Conservation (phyloP, 2,329 filamentous ascomycete genomes). For the Fusarium pseudoanthophilum region DNA sequence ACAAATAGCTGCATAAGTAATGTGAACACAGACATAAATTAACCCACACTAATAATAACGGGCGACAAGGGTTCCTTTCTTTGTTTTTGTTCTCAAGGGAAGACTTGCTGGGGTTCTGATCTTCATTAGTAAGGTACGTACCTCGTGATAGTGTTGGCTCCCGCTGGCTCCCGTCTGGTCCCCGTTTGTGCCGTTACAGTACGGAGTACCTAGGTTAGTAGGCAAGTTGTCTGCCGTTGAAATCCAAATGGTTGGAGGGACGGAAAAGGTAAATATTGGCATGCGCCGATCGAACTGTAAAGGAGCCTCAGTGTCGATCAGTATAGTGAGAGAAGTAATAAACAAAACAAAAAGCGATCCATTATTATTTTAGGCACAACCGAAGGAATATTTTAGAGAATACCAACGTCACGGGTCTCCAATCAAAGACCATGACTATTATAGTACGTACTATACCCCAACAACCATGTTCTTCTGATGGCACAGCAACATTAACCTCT, state of each 20-base stretch:
- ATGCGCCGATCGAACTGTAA: background rate
- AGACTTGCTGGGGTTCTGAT: slow-evolving; percentile 19
- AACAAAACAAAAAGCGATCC: background rate
- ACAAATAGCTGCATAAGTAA: slow-evolving; percentile 8
- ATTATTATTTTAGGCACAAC: background rate
- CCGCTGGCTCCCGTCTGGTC: slow-evolving; percentile 27
- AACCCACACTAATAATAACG: slow-evolving; percentile 6
- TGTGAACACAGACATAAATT: slow-evolving; percentile 14
- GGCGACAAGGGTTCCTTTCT: background rate
- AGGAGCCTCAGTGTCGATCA: background rate
- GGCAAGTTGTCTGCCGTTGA: slow-evolving; percentile 11
- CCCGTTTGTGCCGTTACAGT: slow-evolving; percentile 26
- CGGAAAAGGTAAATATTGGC: slow-evolving; percentile 9
- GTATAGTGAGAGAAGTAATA: background rate
- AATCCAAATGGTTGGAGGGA: slow-evolving; percentile 5
- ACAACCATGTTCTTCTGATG: slow-evolving; percentile 12
- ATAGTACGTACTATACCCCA: background rate
- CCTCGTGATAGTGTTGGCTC: slow-evolving; percentile 17
- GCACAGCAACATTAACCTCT: slow-evolving; percentile 22
- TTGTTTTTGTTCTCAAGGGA: slow-evolving; percentile 20
- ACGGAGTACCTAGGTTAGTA: background rate
- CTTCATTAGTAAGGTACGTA: slow-evolving; percentile 2
- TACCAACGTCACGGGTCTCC: slow-evolving; percentile 10
- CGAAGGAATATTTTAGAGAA: background rate
- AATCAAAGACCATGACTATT: slow-evolving; percentile 5